phyloP scores from a whole-genome alignment of 108 stramenopile genomes.

The Ochromonas danica region DNA sequence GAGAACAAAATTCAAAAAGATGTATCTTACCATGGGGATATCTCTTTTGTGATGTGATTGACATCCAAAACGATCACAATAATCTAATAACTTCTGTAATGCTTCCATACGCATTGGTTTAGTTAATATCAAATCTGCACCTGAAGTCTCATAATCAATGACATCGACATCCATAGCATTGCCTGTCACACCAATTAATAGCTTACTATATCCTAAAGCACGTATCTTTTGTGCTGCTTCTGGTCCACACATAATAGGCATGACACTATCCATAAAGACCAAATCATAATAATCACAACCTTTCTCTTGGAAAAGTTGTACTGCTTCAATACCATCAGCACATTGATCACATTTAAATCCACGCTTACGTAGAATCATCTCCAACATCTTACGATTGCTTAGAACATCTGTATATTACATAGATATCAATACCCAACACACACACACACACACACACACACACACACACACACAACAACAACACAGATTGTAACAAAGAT shows the following conservation, averaged over 20 bases:
- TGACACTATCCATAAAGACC: slow-evolving; percentile 25
- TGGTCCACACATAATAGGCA: slow-evolving; percentile 32
- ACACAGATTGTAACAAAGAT: too few species aligned
- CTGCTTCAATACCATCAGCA: slow-evolving; percentile 17
- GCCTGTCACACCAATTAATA: slow-evolving; percentile 30
- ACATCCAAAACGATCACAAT: background rate
- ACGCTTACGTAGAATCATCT: background rate
- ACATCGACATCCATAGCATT: slow-evolving; percentile 36
- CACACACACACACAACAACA: too few species aligned
- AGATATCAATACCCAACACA: background rate
- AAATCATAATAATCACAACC: background rate
- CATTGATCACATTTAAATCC: slow-evolving; percentile 7
- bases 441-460: too few species aligned
- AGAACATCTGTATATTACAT: background rate
- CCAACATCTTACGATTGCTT: slow-evolving; percentile 31
- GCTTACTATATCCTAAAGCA: background rate
- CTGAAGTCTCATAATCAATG: background rate
- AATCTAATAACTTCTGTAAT: slow-evolving; percentile 4
- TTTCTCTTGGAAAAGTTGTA: background rate
- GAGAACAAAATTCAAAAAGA: too few species aligned
- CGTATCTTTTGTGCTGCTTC: slow-evolving; percentile 1
- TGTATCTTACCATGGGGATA: too few species aligned
- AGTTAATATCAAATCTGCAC: slow-evolving; percentile 19
- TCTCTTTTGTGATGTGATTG: too few species aligned
- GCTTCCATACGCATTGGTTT: slow-evolving; percentile 21